A percentile compares a stretch with the other conserved stretches of the same genome.
These are phyloP conservation scores for Phytophthora niederhauseri DNA, from an alignment of 352 stramenopile species.

Conservation along the genomic window DNA sequence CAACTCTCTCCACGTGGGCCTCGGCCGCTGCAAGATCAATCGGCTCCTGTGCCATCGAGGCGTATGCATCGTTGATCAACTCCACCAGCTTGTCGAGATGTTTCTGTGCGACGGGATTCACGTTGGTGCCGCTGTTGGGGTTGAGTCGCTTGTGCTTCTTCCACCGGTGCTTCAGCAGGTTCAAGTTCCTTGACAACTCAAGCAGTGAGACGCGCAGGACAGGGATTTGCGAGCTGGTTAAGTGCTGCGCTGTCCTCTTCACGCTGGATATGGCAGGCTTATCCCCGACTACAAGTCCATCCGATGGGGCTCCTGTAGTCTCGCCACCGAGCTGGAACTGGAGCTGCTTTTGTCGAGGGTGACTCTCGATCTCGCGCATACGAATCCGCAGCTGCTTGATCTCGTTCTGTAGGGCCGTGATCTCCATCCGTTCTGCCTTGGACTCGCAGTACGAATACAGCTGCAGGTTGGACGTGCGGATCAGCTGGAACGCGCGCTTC, in stretches of 20 bases:
- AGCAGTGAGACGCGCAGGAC: slow-evolving; percentile 74
- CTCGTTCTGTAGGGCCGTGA: slow-evolving; percentile 52
- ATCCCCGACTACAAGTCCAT: slow-evolving; percentile 23
- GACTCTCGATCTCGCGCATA: slow-evolving; percentile 35
- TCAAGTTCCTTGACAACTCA: slow-evolving; percentile 74
- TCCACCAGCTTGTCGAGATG: slow-evolving; percentile 74
- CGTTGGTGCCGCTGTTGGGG: slow-evolving; percentile 22
- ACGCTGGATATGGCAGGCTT: not conserved
- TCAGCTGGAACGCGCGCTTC: slow-evolving; percentile 69
- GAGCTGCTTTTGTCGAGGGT: slow-evolving; percentile 18
- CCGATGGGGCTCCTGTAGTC: not conserved
- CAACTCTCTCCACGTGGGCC: slow-evolving; percentile 60
- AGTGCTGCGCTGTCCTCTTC: slow-evolving; percentile 30
- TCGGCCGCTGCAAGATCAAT: slow-evolving; percentile 53
- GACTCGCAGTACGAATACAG: slow-evolving; percentile 69
- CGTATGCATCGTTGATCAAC: slow-evolving; percentile 79
- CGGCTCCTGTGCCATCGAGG: slow-evolving; percentile 55
- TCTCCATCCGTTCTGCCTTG: slow-evolving; percentile 63
- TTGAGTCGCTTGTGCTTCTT: slow-evolving; percentile 57
- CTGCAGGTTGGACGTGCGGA: slow-evolving; percentile 67
- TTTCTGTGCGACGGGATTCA: slow-evolving; percentile 64
- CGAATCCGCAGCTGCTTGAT: slow-evolving; percentile 51
- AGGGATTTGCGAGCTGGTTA: slow-evolving; percentile 54
- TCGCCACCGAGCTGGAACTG: slow-evolving; percentile 25
- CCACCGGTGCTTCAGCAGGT: slow-evolving; percentile 67